Evolutionary conservation across 176 grass and related monocot genomes (phyloP).

Genomic region (bread wheat (Triticum aestivum)): DNA sequence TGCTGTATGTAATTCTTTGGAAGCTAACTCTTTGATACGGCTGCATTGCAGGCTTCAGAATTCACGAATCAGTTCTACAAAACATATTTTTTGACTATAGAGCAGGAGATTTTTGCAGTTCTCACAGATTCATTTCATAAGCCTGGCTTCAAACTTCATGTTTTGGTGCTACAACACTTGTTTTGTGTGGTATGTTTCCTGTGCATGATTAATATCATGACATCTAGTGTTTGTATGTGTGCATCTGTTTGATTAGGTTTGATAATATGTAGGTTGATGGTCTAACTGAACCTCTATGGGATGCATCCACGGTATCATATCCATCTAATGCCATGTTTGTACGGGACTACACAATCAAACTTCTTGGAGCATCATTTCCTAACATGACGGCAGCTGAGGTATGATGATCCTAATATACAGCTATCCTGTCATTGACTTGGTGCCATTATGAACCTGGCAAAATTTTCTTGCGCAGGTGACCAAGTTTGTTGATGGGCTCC

Average conservation of each 20-base stretch:
- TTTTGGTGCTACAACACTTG: slow-evolving; percentile 94
- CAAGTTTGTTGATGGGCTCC: slow-evolving; percentile 85
- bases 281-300: slow-evolving; percentile 91
- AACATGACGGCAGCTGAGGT: slow-evolving; percentile 91
- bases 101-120: slow-evolving; percentile 99
- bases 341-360: slow-evolving; percentile 94
- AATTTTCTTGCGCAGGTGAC: slow-evolving; percentile 57
- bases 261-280: slow-evolving; percentile 72
- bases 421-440: background rate
- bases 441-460: background rate
- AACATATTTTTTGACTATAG: slow-evolving; percentile 90
- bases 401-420: background rate
- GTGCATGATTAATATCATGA: background rate
- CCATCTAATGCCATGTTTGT: slow-evolving; percentile 92
- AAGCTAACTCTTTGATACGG: slow-evolving; percentile 22
- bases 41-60: slow-evolving; percentile 65
- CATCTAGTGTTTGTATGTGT: background rate
- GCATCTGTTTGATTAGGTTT: slow-evolving; percentile 18
- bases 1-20: background rate
- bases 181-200: slow-evolving; percentile 75
- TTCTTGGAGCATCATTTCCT: slow-evolving; percentile 94
- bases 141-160: slow-evolving; percentile 98
- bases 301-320: slow-evolving; percentile 61
- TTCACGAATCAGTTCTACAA: slow-evolving; percentile 99
- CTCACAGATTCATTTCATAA: slow-evolving; percentile 99